Percentiles rank a stretch among this genome's conserved stretches.
phyloP scores from a whole-genome alignment of 208 protist species.

The Trichomonas gallinae region DNA sequence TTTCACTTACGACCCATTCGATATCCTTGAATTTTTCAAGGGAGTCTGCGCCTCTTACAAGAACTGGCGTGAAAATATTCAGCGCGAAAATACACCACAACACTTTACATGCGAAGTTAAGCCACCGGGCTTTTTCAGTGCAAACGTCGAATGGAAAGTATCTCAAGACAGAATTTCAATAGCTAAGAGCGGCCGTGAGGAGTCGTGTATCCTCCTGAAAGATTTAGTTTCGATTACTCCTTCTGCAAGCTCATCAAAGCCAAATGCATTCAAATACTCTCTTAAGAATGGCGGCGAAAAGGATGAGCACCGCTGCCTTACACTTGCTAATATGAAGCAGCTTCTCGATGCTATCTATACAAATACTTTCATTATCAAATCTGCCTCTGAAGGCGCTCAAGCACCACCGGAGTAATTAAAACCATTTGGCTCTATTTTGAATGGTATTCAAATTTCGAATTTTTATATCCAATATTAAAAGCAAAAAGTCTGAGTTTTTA shows the following conservation, averaged over 20 bases:
- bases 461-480: too few relatives aligned
- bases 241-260: not conserved
- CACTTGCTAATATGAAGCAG: not conserved
- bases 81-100: not conserved
- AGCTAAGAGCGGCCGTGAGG: not conserved
- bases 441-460: too few relatives aligned
- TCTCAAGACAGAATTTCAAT: not conserved
- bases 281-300: not conserved
- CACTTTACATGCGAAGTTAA: not conserved
- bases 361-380: not conserved
- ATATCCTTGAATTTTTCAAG: slow-evolving; percentile 14
- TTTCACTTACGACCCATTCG: slow-evolving; percentile 12
- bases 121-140: slow-evolving; percentile 4
- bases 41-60: not conserved
- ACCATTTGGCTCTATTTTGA: too few relatives aligned
- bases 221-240: not conserved
- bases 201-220: not conserved
- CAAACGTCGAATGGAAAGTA: not conserved
- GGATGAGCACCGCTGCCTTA: not conserved
- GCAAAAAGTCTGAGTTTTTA: too few relatives aligned
- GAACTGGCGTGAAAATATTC: not conserved
- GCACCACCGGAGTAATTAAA: not conserved
- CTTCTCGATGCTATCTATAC: not conserved
- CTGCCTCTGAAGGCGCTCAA: not conserved
- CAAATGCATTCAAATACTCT: not conserved